These are phyloP conservation scores for Sechiopsis laciniata DNA, from an alignment of 306 rosid genomes.

Conservation along the genomic window DNA sequence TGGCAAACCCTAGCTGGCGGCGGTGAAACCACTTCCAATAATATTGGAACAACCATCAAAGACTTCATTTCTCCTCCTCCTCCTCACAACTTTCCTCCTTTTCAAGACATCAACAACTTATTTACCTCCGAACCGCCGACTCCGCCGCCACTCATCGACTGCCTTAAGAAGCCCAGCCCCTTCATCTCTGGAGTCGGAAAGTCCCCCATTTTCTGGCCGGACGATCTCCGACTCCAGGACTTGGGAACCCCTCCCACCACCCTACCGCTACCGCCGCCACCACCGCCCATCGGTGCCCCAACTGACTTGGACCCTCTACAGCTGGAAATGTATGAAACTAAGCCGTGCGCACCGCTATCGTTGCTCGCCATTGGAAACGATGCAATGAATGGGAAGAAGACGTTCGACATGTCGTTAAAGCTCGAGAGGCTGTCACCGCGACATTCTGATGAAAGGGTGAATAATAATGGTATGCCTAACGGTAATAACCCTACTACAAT, in stretches of 20 bases:
- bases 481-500: not conserved
- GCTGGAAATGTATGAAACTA: conserved; percentile 20
- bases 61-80: conserved; percentile 61
- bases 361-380: not conserved
- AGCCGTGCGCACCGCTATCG: not conserved
- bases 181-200: conserved; percentile 51
- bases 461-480: not conserved
- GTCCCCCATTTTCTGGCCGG: conserved; percentile 83
- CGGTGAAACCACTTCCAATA: conserved; percentile 7
- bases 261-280: not conserved
- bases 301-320: conserved; percentile 4
- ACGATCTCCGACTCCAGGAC: conserved; percentile 82
- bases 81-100: conserved; percentile 66
- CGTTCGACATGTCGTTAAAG: conserved; percentile 5
- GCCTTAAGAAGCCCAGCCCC: conserved; percentile 54
- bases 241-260: conserved; percentile 39
- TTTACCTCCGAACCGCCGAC: conserved; percentile 57
- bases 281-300: not conserved
- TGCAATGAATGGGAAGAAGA: conserved; percentile 10
- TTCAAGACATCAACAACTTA: conserved; percentile 70
- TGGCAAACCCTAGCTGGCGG: conserved; percentile 91
- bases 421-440: not conserved
- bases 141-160: conserved; percentile 19
- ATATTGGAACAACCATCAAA: conserved; percentile 23
- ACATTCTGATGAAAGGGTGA: conserved; percentile 1